Evolutionary conservation across 768 basidiomycete species (phyloP), one percentile per base, ranked within the genome.

Genomic region (Astraeus odoratus): DNA sequence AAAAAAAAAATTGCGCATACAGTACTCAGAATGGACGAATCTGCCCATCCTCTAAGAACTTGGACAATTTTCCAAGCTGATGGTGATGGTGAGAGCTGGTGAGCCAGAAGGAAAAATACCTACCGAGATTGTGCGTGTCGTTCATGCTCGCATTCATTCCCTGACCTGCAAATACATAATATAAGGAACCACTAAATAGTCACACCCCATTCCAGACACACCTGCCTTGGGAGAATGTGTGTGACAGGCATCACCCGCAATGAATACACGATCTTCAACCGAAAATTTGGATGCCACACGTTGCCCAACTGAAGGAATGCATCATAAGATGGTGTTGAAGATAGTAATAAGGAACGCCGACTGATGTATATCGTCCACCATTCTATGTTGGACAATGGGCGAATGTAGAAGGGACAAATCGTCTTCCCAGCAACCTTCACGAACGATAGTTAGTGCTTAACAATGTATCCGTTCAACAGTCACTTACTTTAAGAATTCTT

Each of bases 331-430:
- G 15, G 27, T 8, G 25, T 29, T n/a, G 22, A n/a, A n/a, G 4
- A 29, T 13, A 35, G 3, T 20, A 15, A 0, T 34, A 49, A 31
- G 43, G 18, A 20, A 40, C 79, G 18, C 51, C n/a, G n/a, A 83
- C 83, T 78, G 51, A 74, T 74, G 53, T 86, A 88, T 19, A 81
- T 72, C 2, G 84, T 84, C 78, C 79, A 85, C 83, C 83, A 86
- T 23, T 83, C 71, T 20, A 80, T 70, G 7, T 61, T 54, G n/a
- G 73, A 65, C 3, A 74, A 72, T 27, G 71, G 67, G 5, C 63
- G 48, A 29, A 86, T 63, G 12, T 56, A 64, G 57, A 73, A 87
- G 1, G 84, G 86, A 29, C 70, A 51, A 13, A 87, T 59, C 1
- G 76, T 73, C 55, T 70, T 76, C 46, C 71, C 67, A 4, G 77